These are phyloP conservation scores for Rubus idaeus DNA, from an alignment of 306 rosid genomes.

Conservation along the genomic window DNA sequence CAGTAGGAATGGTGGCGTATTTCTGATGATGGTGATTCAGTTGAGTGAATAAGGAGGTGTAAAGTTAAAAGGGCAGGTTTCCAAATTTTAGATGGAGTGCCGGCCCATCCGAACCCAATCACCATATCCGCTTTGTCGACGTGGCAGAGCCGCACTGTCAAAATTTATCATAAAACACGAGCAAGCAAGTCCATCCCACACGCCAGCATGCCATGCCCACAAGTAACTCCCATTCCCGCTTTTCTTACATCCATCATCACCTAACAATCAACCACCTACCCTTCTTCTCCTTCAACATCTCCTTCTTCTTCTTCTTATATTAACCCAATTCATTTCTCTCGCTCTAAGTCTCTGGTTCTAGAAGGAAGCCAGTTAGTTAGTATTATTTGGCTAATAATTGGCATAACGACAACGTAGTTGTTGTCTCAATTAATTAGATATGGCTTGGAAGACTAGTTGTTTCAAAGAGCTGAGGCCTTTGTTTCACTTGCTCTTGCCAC, in stretches of 20 bases:
- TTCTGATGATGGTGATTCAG: no score
- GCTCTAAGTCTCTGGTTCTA: not conserved
- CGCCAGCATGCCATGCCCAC: not conserved
- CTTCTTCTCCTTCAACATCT: not conserved
- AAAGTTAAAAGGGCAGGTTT: no score
- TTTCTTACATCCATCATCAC: no score
- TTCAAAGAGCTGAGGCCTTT: conserved; percentile 49
- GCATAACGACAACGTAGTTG: not conserved
- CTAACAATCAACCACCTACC: not conserved
- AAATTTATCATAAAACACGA: not conserved
- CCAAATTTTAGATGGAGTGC: not conserved
- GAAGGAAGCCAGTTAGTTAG: not conserved
- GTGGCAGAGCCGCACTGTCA: not conserved
- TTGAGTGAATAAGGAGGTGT: no score
- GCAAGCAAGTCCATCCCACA: not conserved
- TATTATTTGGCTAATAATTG: not conserved
- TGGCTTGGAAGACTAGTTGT: conserved; percentile 20
- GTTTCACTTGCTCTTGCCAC: conserved; percentile 66
- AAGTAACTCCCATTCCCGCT: no score
- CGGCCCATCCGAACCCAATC: not conserved
- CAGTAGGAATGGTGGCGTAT: no score
- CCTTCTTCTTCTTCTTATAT: not conserved
- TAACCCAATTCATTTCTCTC: not conserved
- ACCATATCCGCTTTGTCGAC: not conserved
- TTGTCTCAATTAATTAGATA: not conserved